Conservation (phyloP, 2,329 filamentous ascomycete species). For the Hypoxylon sp. region DNA sequence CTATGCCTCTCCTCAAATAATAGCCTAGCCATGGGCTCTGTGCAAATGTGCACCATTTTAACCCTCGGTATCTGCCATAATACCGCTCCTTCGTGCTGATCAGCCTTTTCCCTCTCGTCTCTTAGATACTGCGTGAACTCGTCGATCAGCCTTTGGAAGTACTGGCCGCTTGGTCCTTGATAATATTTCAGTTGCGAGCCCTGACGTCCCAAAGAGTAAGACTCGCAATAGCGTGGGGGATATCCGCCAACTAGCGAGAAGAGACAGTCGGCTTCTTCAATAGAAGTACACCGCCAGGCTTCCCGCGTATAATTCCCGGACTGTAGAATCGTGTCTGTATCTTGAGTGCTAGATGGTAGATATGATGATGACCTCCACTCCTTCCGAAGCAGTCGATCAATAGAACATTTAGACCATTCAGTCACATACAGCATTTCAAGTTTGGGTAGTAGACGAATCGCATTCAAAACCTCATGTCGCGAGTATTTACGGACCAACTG, state of each 20-base stretch:
- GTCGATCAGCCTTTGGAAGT: neutral
- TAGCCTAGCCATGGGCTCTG: conserved; percentile 1
- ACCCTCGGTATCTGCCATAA: conserved; percentile 10
- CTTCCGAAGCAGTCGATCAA: neutral
- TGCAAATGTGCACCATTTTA: conserved; percentile 17
- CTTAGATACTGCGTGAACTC: neutral
- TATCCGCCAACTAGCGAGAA: neutral
- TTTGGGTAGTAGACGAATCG: conserved; percentile 5
- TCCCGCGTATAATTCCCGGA: neutral
- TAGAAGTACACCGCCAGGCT: neutral
- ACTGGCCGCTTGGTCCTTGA: neutral
- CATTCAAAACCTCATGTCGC: neutral
- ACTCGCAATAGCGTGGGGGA: neutral
- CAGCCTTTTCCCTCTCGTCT: neutral
- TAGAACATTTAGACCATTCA: neutral
- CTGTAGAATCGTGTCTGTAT: neutral
- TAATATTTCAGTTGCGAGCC: neutral
- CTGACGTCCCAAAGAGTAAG: neutral
- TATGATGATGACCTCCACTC: neutral
- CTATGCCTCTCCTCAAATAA: conserved; percentile 6
- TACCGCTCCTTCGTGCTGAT: neutral
- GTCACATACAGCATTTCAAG: conserved; percentile 9
- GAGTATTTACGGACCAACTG: neutral
- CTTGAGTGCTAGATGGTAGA: neutral
- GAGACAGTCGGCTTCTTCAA: conserved; percentile 5